phyloP scores from a whole-genome alignment of 805 yeast species.

The Sugiyamaella smithiae region DNA sequence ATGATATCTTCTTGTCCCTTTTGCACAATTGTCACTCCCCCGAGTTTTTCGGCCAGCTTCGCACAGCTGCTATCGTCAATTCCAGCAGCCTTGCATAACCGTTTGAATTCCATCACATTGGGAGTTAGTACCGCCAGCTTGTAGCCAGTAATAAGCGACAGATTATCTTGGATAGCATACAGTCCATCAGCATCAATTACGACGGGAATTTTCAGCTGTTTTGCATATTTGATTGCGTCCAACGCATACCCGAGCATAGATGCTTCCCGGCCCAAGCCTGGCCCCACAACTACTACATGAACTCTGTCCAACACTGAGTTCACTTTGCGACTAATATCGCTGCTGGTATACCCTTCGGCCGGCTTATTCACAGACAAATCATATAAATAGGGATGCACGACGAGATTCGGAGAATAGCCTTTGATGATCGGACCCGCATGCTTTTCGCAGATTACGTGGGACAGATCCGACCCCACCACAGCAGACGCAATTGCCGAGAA shows the following conservation, averaged over 20 bases:
- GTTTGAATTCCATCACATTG: conserved; percentile 76
- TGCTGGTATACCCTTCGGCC: conserved; percentile 25
- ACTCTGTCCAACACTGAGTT: conserved; percentile 55
- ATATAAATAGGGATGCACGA: conserved; percentile 90
- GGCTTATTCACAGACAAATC: conserved; percentile 40
- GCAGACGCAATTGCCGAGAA: conserved; percentile 86
- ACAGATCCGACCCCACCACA: conserved; percentile 79
- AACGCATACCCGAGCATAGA: conserved; percentile 60
- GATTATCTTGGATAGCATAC: conserved; percentile 58
- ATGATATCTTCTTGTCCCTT: conserved; percentile 73
- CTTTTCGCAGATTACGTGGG: conserved; percentile 84
- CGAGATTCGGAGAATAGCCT: conserved; percentile 83
- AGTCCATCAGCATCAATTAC: conserved; percentile 91
- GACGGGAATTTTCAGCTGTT: conserved; percentile 58
- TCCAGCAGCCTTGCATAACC: conserved; percentile 56
- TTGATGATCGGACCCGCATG: conserved; percentile 80
- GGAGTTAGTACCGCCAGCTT: conserved; percentile 77
- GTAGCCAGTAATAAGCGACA: conserved; percentile 53
- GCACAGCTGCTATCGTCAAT: conserved; percentile 34
- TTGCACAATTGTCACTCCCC: conserved; percentile 60
- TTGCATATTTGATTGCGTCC: conserved; percentile 56
- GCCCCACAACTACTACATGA: conserved; percentile 85
- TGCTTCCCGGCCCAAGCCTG: conserved; percentile 86
- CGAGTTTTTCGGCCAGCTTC: conserved; percentile 48
- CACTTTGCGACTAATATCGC: conserved; percentile 54